Conservation (phyloP, 306 rosid species). For the Crotalaria pallida region DNA sequence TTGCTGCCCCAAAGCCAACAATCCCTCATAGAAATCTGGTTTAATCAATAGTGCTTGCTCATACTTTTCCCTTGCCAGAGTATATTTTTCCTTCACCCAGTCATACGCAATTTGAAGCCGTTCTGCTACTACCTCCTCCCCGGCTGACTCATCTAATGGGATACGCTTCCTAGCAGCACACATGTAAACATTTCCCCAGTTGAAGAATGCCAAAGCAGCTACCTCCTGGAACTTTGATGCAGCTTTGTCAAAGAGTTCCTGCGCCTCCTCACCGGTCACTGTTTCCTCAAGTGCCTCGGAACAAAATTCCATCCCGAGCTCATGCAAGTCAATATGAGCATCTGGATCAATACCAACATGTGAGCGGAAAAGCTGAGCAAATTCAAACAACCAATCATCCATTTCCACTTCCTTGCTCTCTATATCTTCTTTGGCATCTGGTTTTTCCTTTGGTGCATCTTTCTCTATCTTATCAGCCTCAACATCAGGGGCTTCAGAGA, state of each 20-base stretch:
- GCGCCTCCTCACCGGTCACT: conserved; percentile 93
- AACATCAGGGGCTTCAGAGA: conserved; percentile 40
- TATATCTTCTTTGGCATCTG: conserved; percentile 47
- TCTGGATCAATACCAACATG: conserved; percentile 96
- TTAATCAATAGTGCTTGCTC: conserved; percentile 83
- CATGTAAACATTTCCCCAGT: conserved; percentile 98
- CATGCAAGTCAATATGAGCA: conserved; percentile 94
- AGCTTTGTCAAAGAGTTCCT: conserved; percentile 83
- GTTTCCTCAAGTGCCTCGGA: conserved; percentile 98
- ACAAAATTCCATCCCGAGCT: conserved; percentile 98
- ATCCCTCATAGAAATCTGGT: conserved; percentile 93
- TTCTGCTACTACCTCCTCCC: conserved; percentile 62
- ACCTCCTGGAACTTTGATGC: conserved; percentile 98
- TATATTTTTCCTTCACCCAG: conserved; percentile 94
- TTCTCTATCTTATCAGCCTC: conserved; percentile 48
- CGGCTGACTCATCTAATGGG: conserved; percentile 83
- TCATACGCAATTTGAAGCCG: conserved; percentile 91
- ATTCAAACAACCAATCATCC: conserved; percentile 99
- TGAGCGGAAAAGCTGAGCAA: conserved; percentile 93
- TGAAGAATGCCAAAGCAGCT: conserved; percentile 91
- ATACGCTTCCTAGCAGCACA: conserved; percentile 95
- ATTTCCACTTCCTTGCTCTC: conserved; percentile 92
- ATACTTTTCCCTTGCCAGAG: conserved; percentile 81
- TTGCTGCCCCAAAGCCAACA: conserved; percentile 91
- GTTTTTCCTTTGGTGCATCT: conserved; percentile 44